Evolutionary conservation across 2,329 filamentous ascomycete genomes (phyloP).

Genomic region (Xylariaceae sp.): DNA sequence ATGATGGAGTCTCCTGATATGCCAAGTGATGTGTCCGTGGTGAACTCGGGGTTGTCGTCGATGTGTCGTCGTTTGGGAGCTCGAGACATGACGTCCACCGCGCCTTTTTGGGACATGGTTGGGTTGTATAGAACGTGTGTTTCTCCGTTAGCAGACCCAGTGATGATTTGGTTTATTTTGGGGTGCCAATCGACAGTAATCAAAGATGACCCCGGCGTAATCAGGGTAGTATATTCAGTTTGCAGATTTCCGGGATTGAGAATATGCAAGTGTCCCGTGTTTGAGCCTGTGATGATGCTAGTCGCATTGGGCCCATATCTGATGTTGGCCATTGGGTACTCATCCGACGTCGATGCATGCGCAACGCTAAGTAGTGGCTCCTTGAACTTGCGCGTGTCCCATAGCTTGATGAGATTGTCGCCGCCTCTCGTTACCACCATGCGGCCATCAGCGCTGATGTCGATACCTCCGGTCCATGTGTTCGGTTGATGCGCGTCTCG

Average conservation of each 20-base stretch:
- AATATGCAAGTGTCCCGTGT: constrained; percentile 82
- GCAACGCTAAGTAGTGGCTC: constrained; percentile 74
- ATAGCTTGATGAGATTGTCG: constrained; percentile 89
- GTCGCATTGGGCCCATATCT: constrained; percentile 80
- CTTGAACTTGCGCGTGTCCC: constrained; percentile 97
- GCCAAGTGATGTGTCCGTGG: constrained; percentile 76
- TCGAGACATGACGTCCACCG: constrained; percentile 84
- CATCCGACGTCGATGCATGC: constrained; percentile 76
- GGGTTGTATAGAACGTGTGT: constrained; percentile 90
- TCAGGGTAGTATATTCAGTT: constrained; percentile 77
- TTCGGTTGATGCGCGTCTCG: constrained; percentile 74
- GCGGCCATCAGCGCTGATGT: constrained; percentile 85
- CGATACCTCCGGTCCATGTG: constrained; percentile 89
- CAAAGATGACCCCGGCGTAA: constrained; percentile 80
- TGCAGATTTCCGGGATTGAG: constrained; percentile 87
- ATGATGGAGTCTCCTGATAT: constrained; percentile 81
- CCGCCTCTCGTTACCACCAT: constrained; percentile 88
- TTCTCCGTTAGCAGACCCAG: constrained; percentile 86
- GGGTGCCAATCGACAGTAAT: constrained; percentile 88
- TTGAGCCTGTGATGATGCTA: constrained; percentile 84
- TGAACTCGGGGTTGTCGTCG: constrained; percentile 85
- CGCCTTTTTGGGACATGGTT: constrained; percentile 73
- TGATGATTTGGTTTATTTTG: constrained; percentile 93
- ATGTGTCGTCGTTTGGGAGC: constrained; percentile 93
- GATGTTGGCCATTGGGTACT: constrained; percentile 83